Conservation (phyloP, 768 basidiomycete genomes). For the Rhodotorula babjevae region DNA sequence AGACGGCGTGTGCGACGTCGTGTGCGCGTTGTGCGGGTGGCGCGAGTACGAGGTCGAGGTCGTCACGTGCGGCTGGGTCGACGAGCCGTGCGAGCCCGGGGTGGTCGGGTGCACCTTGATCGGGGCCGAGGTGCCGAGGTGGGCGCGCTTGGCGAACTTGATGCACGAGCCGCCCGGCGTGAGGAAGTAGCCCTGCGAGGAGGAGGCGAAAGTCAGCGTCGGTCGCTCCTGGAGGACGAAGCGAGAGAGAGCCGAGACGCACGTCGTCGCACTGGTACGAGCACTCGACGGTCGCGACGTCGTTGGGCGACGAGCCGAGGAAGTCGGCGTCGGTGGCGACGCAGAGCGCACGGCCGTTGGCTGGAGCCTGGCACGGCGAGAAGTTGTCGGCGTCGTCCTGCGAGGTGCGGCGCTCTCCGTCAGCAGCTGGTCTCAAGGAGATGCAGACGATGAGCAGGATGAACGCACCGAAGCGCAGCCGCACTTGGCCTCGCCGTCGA, state of each 20-base stretch:
- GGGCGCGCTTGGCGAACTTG: slow-evolving; percentile 29
- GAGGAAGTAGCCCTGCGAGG: slow-evolving; percentile 29
- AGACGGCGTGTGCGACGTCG: not conserved
- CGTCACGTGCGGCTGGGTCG: not conserved
- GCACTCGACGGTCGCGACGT: slow-evolving; percentile 22
- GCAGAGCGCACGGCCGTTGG: slow-evolving; percentile 35
- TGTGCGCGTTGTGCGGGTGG: not conserved
- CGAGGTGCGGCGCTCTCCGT: not conserved
- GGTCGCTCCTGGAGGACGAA: not conserved
- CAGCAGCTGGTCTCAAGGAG: not conserved
- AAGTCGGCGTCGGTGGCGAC: slow-evolving; percentile 32
- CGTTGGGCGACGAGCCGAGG: slow-evolving; percentile 18
- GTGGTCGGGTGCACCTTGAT: slow-evolving; percentile 10
- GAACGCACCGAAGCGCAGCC: slow-evolving; percentile 28
- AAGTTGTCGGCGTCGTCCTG: slow-evolving; percentile 28
- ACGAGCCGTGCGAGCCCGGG: not conserved
- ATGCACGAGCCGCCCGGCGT: slow-evolving; percentile 30
- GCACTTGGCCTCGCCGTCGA: slow-evolving; percentile 35
- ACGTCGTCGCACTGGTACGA: slow-evolving; percentile 35
- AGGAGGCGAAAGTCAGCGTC: no score
- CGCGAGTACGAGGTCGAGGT: not conserved
- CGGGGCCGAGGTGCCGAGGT: slow-evolving; percentile 4
- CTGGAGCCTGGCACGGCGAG: slow-evolving; percentile 25
- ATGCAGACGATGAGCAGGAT: not conserved
- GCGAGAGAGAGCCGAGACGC: not conserved